phyloP scores from a whole-genome alignment of 2,329 filamentous ascomycete species.

The Aspergillus quadricinctus region DNA sequence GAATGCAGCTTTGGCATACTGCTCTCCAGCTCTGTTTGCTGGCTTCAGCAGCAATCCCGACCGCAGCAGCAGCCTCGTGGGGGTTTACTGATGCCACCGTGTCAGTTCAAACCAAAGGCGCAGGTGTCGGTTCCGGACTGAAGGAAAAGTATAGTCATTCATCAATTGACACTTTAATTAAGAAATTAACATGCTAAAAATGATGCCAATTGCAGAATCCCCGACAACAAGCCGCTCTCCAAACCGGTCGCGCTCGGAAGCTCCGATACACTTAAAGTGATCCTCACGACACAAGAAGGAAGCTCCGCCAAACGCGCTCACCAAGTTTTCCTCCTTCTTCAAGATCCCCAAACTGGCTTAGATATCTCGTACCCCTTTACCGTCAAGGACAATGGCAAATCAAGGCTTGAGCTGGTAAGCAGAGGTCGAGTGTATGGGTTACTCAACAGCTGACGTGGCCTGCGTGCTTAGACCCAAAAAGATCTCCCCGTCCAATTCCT shows the following conservation, averaged over 20 bases:
- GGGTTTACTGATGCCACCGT: conserved; percentile 62
- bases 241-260: conserved; percentile 62
- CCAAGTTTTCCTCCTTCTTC: conserved; percentile 85
- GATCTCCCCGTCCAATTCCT: conserved; percentile 84
- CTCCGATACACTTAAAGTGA: conserved; percentile 73
- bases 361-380: conserved; percentile 82
- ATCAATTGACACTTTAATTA: background rate
- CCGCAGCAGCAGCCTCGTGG: conserved; percentile 52
- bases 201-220: conserved; percentile 47
- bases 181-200: conserved; percentile 4
- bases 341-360: conserved; percentile 68
- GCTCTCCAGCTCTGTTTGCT: conserved; percentile 35
- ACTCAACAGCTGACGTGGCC: conserved; percentile 15
- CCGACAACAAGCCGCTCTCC: conserved; percentile 55
- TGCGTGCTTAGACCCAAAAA: conserved; percentile 65
- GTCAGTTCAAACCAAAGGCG: conserved; percentile 56
- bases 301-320: conserved; percentile 79
- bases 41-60: conserved; percentile 31
- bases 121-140: conserved; percentile 47
- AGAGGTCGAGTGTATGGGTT: conserved; percentile 30
- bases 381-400: conserved; percentile 85
- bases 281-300: conserved; percentile 75
- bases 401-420: conserved; percentile 72
- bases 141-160: conserved; percentile 51
- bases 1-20: conserved; percentile 36